These are phyloP conservation scores for Anisogramma anomala DNA, from an alignment of 2,329 filamentous ascomycete genomes.

Conservation along the genomic window DNA sequence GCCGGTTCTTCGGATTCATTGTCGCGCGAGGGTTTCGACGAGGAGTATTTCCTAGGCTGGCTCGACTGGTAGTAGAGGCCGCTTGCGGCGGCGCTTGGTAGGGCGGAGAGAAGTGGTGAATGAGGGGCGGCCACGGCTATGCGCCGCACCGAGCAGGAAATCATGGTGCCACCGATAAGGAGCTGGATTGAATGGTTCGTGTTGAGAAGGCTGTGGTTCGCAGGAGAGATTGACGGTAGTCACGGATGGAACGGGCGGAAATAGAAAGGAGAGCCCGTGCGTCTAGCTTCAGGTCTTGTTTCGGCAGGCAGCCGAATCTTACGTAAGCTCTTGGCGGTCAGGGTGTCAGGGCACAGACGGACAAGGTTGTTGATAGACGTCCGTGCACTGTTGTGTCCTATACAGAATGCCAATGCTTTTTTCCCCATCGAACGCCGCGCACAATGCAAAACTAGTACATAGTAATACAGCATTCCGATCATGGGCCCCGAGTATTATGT, in stretches of 20 bases:
- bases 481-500: background rate
- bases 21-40: slow-evolving; percentile 50
- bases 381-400: too few species aligned
- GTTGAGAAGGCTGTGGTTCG: too few species aligned
- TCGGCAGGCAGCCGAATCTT: background rate
- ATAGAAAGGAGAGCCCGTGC: too few species aligned
- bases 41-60: slow-evolving; percentile 46
- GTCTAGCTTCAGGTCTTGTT: too few species aligned
- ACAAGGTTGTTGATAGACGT: too few species aligned
- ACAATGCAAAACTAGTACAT: background rate
- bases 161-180: slow-evolving; percentile 29
- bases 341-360: too few species aligned
- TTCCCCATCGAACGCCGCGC: slow-evolving; percentile 1
- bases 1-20: slow-evolving; percentile 42
- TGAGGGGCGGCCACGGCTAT: slow-evolving; percentile 37
- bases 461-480: background rate
- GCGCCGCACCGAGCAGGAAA: slow-evolving; percentile 46
- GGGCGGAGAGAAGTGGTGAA: slow-evolving; percentile 32
- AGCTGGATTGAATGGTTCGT: too few species aligned
- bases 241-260: background rate
- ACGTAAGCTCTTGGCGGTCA: too few species aligned
- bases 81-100: slow-evolving; percentile 27
- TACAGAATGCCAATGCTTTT: background rate
- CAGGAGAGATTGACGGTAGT: background rate
- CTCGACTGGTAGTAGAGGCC: slow-evolving; percentile 26